Evolutionary conservation across 2,329 filamentous ascomycete species (phyloP).

Genomic region (Diplodia intermedia): DNA sequence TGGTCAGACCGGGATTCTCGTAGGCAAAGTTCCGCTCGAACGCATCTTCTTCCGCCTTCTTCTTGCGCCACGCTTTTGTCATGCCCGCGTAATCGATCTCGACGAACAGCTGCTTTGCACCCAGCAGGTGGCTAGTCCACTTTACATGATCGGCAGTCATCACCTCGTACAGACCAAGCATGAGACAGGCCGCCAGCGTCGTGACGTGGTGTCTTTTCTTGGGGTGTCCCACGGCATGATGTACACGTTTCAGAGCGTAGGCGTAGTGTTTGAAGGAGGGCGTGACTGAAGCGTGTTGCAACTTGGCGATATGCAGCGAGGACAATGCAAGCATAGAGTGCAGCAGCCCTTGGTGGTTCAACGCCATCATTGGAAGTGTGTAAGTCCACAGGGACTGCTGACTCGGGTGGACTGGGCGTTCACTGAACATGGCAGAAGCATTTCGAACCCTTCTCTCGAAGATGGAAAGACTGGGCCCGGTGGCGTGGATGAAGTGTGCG

Average conservation of each 20-base stretch:
- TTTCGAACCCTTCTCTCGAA: constrained; percentile 85
- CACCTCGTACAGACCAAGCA: constrained; percentile 92
- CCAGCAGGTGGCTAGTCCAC: constrained; percentile 91
- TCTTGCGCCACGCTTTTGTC: constrained; percentile 71
- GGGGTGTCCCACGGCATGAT: constrained; percentile 73
- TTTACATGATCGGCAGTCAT: constrained; percentile 94
- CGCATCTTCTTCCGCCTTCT: constrained; percentile 61
- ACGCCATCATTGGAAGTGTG: constrained; percentile 81
- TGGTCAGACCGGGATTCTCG: constrained; percentile 43
- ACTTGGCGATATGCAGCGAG: constrained; percentile 84
- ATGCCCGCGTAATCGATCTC: constrained; percentile 81
- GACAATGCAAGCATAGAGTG: constrained; percentile 89
- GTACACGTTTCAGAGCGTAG: constrained; percentile 78
- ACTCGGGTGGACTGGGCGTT: constrained; percentile 65
- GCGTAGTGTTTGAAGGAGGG: constrained; percentile 93
- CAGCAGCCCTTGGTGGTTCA: constrained; percentile 84
- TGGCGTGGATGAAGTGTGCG: constrained; percentile 89
- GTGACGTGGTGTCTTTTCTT: constrained; percentile 74
- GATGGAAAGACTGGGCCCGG: constrained; percentile 82
- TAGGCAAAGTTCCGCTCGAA: constrained; percentile 47
- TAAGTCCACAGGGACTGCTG: constrained; percentile 72
- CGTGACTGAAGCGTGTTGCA: constrained; percentile 75
- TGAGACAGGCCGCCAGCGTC: constrained; percentile 84
- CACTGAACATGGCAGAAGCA: constrained; percentile 69
- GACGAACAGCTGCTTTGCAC: constrained; percentile 79